Evolutionary conservation across 1,139 yeast species (phyloP), one percentile per base, ranked within the genome.

Genomic region (Debaryomyces robertsiae): DNA sequence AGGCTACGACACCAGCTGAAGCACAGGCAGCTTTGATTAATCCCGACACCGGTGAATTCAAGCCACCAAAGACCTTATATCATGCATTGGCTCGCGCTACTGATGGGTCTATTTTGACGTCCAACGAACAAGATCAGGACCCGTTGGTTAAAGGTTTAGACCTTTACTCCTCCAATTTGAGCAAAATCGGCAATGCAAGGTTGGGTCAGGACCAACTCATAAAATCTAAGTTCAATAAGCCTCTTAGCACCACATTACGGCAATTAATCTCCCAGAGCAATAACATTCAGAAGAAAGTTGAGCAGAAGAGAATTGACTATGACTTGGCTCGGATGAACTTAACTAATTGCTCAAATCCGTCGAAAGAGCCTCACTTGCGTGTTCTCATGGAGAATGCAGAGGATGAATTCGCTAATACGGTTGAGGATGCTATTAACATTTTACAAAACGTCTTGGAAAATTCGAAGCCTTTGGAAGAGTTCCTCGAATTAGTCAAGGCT

Each of bases 381-480:
- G 85, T 83, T 38, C 79, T 82, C 47, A 83, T 88, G 76, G 96
- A 89, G 61, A 81, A 83, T 49, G 83, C 91, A 32, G 96, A 89
- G 65, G 96, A 89, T 55, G 94, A 86, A 54, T 88, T 89, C 61
- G 95, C 94, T 34, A 88, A 87, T 50, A 86, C 93, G 15, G 91
- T 90, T 27, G 96, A 89, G 65, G 95, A 86, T 58, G 95, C 96
- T 25, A 89, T 87, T 40, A 74, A 82, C 38, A 81, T 86, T 46
- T 84, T 89, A 93, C 88, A 84, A 67, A 83, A 84, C 58, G 91
- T 86, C 18, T 79, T 88, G 53, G 84, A 83, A 46, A 76, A 83
- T 45, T 83, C 93, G 28, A 79, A 82, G 53, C 88, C 93, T 15
- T 71, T 86, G 54, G 77, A 81, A 44, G 85, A 84, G 59, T 67